Percentiles rank a stretch among this genome's conserved stretches.
These are phyloP conservation scores for Fusarium tupiense DNA, from an alignment of 2,329 filamentous ascomycete genomes.

Conservation along the genomic window DNA sequence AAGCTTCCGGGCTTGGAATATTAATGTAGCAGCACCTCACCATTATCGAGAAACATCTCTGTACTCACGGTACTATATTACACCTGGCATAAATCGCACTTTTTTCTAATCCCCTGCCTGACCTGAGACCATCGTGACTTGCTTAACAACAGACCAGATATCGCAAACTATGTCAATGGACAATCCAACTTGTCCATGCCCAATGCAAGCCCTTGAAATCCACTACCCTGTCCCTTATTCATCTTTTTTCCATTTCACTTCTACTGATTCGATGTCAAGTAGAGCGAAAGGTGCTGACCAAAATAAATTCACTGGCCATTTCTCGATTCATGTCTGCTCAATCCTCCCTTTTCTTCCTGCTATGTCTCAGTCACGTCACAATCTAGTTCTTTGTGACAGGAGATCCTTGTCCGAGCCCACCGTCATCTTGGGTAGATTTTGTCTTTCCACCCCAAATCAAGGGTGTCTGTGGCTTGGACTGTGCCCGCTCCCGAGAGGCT, in stretches of 20 bases:
- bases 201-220: slow-evolving; percentile 24
- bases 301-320: slow-evolving; percentile 1
- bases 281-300: not conserved
- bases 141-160: slow-evolving; percentile 6
- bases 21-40: not conserved
- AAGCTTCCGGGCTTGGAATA: not conserved
- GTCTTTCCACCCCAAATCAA: slow-evolving; percentile 35
- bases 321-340: not conserved
- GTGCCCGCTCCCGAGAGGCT: slow-evolving; percentile 39
- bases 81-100: not conserved
- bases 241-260: not conserved
- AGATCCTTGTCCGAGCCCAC: slow-evolving; percentile 2
- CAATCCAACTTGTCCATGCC: slow-evolving; percentile 34
- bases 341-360: not conserved
- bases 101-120: not conserved
- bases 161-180: not conserved
- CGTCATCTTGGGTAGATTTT: slow-evolving; percentile 11
- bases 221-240: not conserved
- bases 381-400: slow-evolving; percentile 18
- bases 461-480: slow-evolving; percentile 34
- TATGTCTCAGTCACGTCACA: not conserved
- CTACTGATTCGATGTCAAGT: not conserved
- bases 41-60: not conserved
- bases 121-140: not conserved
- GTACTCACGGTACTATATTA: slow-evolving; percentile 2